These are phyloP conservation scores for Podospora pseudoanserina DNA, from an alignment of 495 filamentous ascomycete species.

Conservation along the genomic window DNA sequence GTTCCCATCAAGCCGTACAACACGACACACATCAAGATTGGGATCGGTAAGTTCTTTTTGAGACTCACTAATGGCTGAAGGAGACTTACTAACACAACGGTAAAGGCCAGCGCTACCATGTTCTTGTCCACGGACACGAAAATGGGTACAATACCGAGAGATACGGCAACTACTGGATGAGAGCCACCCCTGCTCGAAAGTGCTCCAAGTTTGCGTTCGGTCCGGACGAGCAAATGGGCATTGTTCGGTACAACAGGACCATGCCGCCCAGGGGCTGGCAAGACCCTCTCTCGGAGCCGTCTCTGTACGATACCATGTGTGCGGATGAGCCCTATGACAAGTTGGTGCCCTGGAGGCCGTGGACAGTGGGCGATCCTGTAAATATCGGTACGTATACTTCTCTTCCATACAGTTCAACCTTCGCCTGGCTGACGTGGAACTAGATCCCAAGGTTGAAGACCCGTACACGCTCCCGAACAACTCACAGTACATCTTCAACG, in stretches of 20 bases:
- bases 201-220: conserved; percentile 6
- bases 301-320: conserved; percentile 12
- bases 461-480: conserved; percentile 3
- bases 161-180: conserved; percentile 15
- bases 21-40: conserved; percentile 43
- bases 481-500: conserved; percentile 16
- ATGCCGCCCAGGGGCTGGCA: neutral
- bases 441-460: neutral
- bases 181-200: conserved; percentile 9
- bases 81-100: neutral
- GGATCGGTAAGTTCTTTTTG: conserved; percentile 41
- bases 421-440: too few species aligned
- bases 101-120: conserved; percentile 56
- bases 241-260: conserved; percentile 13
- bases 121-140: conserved; percentile 56
- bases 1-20: conserved; percentile 48
- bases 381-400: conserved; percentile 12
- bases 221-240: conserved; percentile 20
- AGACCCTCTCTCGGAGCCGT: conserved; percentile 19
- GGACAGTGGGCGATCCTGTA: conserved; percentile 16
- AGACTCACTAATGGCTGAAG: neutral
- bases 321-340: conserved; percentile 17
- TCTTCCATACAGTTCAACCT: too few species aligned
- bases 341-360: conserved; percentile 8
- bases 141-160: neutral